These are phyloP conservation scores for Solanum lycopersicoides DNA, from an alignment of 257 asterid species.

Conservation along the genomic window DNA sequence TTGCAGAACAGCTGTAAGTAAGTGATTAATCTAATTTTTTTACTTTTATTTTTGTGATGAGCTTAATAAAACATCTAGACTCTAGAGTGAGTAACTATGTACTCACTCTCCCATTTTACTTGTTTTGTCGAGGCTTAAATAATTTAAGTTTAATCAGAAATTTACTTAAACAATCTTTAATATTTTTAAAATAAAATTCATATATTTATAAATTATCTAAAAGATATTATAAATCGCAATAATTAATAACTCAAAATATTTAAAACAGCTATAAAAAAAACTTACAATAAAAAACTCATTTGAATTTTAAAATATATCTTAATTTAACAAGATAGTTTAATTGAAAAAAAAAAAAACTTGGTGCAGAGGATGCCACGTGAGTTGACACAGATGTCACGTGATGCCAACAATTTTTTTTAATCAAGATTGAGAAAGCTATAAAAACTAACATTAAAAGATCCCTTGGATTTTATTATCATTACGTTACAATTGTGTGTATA, in stretches of 20 bases:
- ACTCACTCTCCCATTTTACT: too few species aligned
- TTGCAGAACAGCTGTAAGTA: background rate
- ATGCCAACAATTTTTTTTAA: background rate
- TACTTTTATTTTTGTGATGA: background rate
- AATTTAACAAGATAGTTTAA: background rate
- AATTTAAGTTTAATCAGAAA: too few species aligned
- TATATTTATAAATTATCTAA: fast-evolving
- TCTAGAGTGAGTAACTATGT: too few species aligned
- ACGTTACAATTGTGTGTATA: background rate
- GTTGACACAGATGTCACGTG: background rate
- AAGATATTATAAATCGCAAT: too few species aligned
- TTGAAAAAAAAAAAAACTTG: background rate
- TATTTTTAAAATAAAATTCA: too few species aligned
- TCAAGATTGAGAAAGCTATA: background rate
- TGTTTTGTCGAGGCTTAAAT: too few species aligned
- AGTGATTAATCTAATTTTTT: background rate
- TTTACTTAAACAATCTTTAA: fast-evolving
- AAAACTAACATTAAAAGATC: background rate
- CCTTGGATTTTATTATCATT: background rate
- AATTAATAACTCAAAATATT: too few species aligned
- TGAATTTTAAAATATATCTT: too few species aligned
- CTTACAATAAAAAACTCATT: too few species aligned
- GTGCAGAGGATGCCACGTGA: background rate
- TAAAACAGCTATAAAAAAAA: too few species aligned
- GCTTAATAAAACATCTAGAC: background rate